These are phyloP conservation scores for Suaeda aralocaspica DNA, from an alignment of 148 eudicot genomes.

Conservation along the genomic window DNA sequence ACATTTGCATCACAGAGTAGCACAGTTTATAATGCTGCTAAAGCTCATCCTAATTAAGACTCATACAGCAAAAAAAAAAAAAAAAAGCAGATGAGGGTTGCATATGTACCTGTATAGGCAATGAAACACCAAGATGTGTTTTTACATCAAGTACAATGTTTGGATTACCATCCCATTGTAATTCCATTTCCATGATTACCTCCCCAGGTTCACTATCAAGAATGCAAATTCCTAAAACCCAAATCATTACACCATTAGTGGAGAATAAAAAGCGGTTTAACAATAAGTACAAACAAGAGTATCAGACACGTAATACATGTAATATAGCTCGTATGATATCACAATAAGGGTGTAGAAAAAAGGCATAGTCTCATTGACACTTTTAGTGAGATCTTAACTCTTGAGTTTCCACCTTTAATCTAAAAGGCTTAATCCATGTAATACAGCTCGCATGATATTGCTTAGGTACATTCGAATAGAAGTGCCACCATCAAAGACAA, in stretches of 20 bases:
- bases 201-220: slow-evolving; percentile 55
- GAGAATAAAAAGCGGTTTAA: too few relatives aligned
- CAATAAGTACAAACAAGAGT: too few relatives aligned
- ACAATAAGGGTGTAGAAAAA: too few relatives aligned
- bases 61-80: background rate
- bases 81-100: background rate
- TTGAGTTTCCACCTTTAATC: too few relatives aligned
- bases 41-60: background rate
- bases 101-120: slow-evolving; percentile 68
- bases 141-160: slow-evolving; percentile 60
- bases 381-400: too few relatives aligned
- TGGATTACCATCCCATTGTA: slow-evolving; percentile 96
- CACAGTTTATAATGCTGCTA: background rate
- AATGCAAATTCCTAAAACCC: slow-evolving; percentile 54
- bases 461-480: background rate
- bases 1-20: background rate
- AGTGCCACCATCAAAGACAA: background rate
- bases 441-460: background rate
- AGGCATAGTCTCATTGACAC: too few relatives aligned
- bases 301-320: too few relatives aligned
- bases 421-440: background rate
- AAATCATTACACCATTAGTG: background rate
- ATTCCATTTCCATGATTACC: slow-evolving; percentile 71
- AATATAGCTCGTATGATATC: too few relatives aligned
- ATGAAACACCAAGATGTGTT: slow-evolving; percentile 64